Evolutionary conservation across 2,329 filamentous ascomycete species (phyloP).

Genomic region (Clonostachys rosea): DNA sequence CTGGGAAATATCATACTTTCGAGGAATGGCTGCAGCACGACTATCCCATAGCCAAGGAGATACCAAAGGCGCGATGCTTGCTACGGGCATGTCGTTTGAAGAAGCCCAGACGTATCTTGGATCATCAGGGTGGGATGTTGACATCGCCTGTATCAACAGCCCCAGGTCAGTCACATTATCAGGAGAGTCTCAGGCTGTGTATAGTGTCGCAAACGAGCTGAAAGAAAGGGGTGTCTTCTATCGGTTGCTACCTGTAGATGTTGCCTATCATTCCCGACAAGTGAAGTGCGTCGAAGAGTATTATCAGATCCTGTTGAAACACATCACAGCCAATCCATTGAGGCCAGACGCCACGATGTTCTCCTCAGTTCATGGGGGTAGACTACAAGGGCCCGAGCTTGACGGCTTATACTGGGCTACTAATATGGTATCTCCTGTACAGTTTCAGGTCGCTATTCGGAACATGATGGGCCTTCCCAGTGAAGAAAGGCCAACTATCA

Average conservation of each 20-base stretch:
- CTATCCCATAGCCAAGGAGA: slow-evolving; percentile 16
- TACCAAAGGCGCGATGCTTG: slow-evolving; percentile 34
- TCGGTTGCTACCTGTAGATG: slow-evolving; percentile 26
- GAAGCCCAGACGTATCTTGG: slow-evolving; percentile 19
- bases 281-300: slow-evolving; percentile 30
- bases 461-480: slow-evolving; percentile 20
- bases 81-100: slow-evolving; percentile 22
- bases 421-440: slow-evolving; percentile 39
- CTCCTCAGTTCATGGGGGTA: slow-evolving; percentile 30
- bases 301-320: slow-evolving; percentile 21
- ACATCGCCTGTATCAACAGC: slow-evolving; percentile 39
- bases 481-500: slow-evolving; percentile 20
- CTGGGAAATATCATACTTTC: slow-evolving; percentile 34
- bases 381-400: slow-evolving; percentile 15
- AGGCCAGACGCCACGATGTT: slow-evolving; percentile 22
- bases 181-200: slow-evolving; percentile 24
- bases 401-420: slow-evolving; percentile 35
- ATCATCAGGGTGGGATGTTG: slow-evolving; percentile 10
- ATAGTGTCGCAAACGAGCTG: slow-evolving; percentile 22
- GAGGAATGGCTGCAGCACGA: slow-evolving; percentile 26
- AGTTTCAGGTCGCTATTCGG: slow-evolving; percentile 31
- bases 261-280: slow-evolving; percentile 39
- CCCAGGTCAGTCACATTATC: slow-evolving; percentile 37
- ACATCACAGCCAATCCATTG: slow-evolving; percentile 1
- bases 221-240: slow-evolving; percentile 21